Evolutionary conservation across 257 asterid species (phyloP), one percentile per base, ranked within the genome.

Genomic region (Forsythia viridissima): DNA sequence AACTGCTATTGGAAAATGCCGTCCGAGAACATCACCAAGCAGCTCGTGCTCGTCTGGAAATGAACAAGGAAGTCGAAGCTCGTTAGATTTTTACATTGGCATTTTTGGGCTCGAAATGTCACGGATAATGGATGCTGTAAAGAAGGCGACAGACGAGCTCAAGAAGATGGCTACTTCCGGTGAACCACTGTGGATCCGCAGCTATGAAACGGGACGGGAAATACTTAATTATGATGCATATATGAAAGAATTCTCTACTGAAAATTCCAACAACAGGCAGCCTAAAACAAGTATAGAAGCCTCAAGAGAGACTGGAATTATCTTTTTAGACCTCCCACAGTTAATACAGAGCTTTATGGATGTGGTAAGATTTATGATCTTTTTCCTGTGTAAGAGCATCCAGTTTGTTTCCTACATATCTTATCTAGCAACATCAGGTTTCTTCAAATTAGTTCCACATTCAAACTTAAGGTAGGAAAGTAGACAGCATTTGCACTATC

Each of bases 141-240:
- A 80, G 16, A 76, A 80, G 70, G 96, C 92, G 2, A 73, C 84
- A 74, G 91, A 89, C 20, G 97, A 95, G 77, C 84, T 93, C 75
- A 83, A 30, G 77, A 90, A 78, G 83, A 93, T 95, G 97, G 92
- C 96, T 11, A 77, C 88, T 42, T 73, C 55, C 0, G 89, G 89
- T 4, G 96, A 92, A 48, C 99, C 97, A 0, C 36, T 95, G 66
- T 95, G 99, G 99, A 38, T 92, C 6, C 78, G 82, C 79, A 92
- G 99, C 85, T 85, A 83, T 20, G 99, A 93, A 69, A 90, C 89
- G 4, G 96, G 97, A 30, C 92, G 96, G 2, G 95, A 95, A 57
- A 92, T 93, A 70, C 99, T 95, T 16, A 95, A 95, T 76, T 95
- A 93, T 39, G 97, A 95, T 38, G 97, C 91, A 87, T 95, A 93